phyloP scores from a whole-genome alignment of 139 green algal genomes.

The Diplosphaera chodatii region DNA sequence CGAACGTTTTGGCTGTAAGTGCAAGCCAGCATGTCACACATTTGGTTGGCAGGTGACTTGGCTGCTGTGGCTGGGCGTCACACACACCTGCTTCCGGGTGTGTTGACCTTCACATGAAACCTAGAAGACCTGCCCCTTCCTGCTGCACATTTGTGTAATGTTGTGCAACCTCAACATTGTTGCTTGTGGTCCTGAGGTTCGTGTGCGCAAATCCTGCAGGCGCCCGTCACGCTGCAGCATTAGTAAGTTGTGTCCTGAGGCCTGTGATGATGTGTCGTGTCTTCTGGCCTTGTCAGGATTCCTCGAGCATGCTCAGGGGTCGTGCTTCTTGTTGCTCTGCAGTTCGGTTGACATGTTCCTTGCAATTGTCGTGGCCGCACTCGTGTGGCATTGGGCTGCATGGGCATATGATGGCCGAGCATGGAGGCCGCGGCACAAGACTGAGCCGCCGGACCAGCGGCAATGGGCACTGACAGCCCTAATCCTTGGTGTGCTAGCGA shows the following conservation, averaged over 20 bases:
- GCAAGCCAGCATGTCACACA: too few relatives aligned
- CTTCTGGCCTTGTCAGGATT: too few relatives aligned
- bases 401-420: constrained; percentile 46
- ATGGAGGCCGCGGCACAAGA: constrained; percentile 1
- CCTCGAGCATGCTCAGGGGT: too few relatives aligned
- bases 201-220: too few relatives aligned
- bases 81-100: constrained; percentile 42
- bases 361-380: constrained; percentile 56
- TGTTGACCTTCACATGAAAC: background rate
- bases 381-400: constrained; percentile 60
- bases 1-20: too few relatives aligned
- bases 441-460: constrained; percentile 16
- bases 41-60: background rate
- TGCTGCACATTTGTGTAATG: too few relatives aligned
- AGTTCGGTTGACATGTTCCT: constrained; percentile 76
- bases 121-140: background rate
- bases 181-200: too few relatives aligned
- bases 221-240: constrained; percentile 37
- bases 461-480: constrained; percentile 19
- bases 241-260: too few relatives aligned
- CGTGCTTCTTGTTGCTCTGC: too few relatives aligned
- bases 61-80: constrained; percentile 47
- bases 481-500: constrained; percentile 16
- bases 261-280: too few relatives aligned
- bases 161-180: too few relatives aligned